phyloP scores from a whole-genome alignment of 2,329 filamentous ascomycete genomes.

The Trichoderma arundinaceum region DNA sequence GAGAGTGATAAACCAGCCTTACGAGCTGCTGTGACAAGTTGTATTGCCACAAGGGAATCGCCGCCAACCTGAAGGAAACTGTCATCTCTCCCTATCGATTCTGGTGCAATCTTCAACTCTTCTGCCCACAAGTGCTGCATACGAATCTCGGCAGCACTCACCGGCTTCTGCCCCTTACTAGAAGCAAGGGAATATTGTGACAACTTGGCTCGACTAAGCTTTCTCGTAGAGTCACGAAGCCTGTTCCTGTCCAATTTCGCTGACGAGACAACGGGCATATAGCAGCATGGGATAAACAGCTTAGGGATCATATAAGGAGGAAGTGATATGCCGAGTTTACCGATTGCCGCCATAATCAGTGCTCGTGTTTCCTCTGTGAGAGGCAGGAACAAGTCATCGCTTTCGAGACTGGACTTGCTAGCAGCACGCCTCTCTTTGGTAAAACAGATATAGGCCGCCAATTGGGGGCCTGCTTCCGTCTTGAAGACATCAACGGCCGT shows the following conservation, averaged over 20 bases:
- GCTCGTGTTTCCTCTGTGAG: slow-evolving; percentile 19
- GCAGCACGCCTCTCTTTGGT: slow-evolving; percentile 6
- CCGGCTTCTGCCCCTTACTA: not conserved
- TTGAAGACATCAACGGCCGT: slow-evolving; percentile 17
- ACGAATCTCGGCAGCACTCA: slow-evolving; percentile 5
- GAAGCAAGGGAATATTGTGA: not conserved
- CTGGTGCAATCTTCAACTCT: slow-evolving; percentile 5
- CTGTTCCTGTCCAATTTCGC: slow-evolving; percentile 14
- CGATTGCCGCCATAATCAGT: slow-evolving; percentile 1
- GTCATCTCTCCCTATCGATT: slow-evolving; percentile 41
- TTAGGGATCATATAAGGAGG: slow-evolving; percentile 26
- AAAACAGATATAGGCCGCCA: slow-evolving; percentile 19
- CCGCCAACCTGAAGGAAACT: slow-evolving; percentile 40
- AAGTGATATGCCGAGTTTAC: slow-evolving; percentile 1
- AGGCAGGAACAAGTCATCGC: slow-evolving; percentile 24
- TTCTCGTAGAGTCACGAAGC: not conserved
- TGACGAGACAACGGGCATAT: slow-evolving; percentile 17
- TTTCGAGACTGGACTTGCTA: not conserved
- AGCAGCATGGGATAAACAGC: slow-evolving; percentile 9
- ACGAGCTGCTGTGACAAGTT: slow-evolving; percentile 27
- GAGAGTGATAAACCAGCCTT: not conserved
- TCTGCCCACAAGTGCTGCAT: slow-evolving; percentile 28
- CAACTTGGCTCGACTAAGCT: not conserved
- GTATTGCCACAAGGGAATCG: slow-evolving; percentile 39
- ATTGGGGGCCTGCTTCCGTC: not conserved